Evolutionary conservation across 192 early-diverging fungal genomes (phyloP), one percentile per base, ranked within the genome.

Genomic region (Pilaira anomala): DNA sequence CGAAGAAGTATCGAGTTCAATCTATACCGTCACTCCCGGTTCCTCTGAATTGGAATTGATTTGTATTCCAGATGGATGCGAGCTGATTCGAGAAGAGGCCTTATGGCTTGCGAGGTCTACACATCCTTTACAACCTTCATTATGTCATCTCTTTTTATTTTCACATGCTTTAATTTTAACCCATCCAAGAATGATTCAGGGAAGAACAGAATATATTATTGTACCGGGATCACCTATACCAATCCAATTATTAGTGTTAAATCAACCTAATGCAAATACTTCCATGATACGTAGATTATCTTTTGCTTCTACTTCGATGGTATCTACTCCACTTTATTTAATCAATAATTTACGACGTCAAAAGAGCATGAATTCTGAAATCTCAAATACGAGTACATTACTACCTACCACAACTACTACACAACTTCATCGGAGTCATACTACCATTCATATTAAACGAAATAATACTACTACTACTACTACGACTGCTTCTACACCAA

Each of bases 61-160:
- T 4, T 12, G n/a, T 16, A 11, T 69, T n/a, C 60, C 67, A 0
- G 42, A 57, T 2, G 11, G 40, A 9, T 25, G 51, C 2, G 36
- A n/a, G 9, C 52, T 69, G 3, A 9, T 61, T 11, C 33, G 46
- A 25, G 60, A 69, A n/a, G 67, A 60, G n/a, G n/a, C 48, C 2
- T 29, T 56, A 7, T 30, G 30, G 28, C 45, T 69, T 9, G 18
- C 22, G 3, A 24, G 45, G 4, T 25, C 60, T 0, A 40, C 19
- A 3, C 56, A 39, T 19, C 25, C 67, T 1, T 13, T 60, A 2
- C 18, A 22, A 8, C 24, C 18, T 3, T 49, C 41, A 2, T 13
- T 21, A 13, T 54, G 52, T 3, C 33, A 69, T 25, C 2, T 69
- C 3, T 69, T 69, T 57, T 22, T 69, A 12, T 69, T 69, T 57